These are phyloP conservation scores for Fistulinella staudtii DNA, from an alignment of 1,284 basidiomycete species.

Conservation along the genomic window DNA sequence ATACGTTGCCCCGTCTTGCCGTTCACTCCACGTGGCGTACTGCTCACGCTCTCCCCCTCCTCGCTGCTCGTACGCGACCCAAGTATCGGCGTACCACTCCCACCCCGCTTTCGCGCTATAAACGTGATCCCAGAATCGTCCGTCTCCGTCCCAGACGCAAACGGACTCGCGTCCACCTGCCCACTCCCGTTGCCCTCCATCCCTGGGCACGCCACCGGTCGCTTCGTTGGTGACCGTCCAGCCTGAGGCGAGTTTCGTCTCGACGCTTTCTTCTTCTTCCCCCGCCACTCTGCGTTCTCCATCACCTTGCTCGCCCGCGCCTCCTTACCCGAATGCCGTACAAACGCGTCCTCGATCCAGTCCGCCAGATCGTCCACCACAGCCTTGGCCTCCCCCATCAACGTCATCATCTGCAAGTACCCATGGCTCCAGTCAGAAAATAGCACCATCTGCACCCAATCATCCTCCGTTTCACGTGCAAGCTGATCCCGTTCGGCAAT, in stretches of 20 bases:
- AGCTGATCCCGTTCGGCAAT: constrained; percentile 56
- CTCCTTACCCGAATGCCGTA: constrained; percentile 29
- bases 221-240: constrained; percentile 23
- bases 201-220: constrained; percentile 1
- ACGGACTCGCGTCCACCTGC: constrained; percentile 25
- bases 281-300: too few relatives aligned
- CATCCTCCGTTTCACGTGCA: constrained; percentile 75
- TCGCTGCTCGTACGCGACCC: too few relatives aligned
- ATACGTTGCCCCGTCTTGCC: constrained; percentile 63
- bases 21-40: constrained; percentile 33
- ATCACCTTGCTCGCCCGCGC: constrained; percentile 14
- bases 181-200: constrained; percentile 3
- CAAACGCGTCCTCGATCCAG: constrained; percentile 87
- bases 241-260: too few relatives aligned
- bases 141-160: constrained; percentile 54
- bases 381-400: constrained; percentile 80
- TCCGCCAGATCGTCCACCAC: constrained; percentile 89
- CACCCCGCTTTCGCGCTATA: constrained; percentile 50
- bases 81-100: constrained; percentile 26
- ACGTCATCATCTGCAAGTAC: constrained; percentile 88
- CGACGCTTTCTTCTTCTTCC: constrained; percentile 17
- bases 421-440: constrained; percentile 93
- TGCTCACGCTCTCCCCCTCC: too few relatives aligned
- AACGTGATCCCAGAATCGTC: constrained; percentile 70
- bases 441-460: constrained; percentile 93